phyloP scores from a whole-genome alignment of 495 filamentous ascomycete species.

The Penicillium waksmanii region DNA sequence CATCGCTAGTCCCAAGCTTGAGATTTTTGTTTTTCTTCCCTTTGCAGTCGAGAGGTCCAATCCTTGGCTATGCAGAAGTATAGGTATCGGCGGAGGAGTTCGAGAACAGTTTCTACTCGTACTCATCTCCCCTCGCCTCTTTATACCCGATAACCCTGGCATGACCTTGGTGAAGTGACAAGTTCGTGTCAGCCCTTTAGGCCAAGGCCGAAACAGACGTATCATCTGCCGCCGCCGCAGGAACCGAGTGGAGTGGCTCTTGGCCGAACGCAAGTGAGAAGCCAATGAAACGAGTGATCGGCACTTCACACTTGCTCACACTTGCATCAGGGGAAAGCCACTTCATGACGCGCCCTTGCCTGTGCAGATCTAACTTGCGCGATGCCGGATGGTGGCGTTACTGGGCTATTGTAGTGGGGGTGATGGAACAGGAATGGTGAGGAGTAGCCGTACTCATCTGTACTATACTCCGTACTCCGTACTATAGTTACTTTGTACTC shows the following conservation, averaged over 20 bases:
- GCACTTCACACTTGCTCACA: slow-evolving; percentile 6
- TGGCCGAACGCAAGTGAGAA: background rate
- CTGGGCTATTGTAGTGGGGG: background rate
- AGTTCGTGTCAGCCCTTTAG: background rate
- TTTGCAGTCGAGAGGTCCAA: background rate
- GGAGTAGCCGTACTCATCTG: too few species aligned
- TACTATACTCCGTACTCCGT: too few species aligned
- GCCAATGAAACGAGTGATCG: slow-evolving; percentile 1
- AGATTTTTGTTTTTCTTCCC: background rate
- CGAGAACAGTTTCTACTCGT: too few species aligned
- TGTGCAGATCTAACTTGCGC: background rate
- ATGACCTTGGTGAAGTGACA: background rate
- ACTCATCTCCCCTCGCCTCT: background rate
- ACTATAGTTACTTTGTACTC: background rate
- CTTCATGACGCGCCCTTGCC: background rate
- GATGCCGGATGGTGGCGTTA: background rate
- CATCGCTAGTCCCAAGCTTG: background rate
- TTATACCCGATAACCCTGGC: background rate
- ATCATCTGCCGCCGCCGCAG: slow-evolving; percentile 10
- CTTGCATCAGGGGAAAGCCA: slow-evolving; percentile 5
- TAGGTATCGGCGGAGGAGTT: too few species aligned
- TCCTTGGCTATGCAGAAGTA: too few species aligned
- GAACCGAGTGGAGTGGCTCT: slow-evolving; percentile 2
- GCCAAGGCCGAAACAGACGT: slow-evolving; percentile 1
- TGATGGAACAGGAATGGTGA: background rate